Conservation (phyloP, 768 basidiomycete species). For the Floccularia luteovirens region DNA sequence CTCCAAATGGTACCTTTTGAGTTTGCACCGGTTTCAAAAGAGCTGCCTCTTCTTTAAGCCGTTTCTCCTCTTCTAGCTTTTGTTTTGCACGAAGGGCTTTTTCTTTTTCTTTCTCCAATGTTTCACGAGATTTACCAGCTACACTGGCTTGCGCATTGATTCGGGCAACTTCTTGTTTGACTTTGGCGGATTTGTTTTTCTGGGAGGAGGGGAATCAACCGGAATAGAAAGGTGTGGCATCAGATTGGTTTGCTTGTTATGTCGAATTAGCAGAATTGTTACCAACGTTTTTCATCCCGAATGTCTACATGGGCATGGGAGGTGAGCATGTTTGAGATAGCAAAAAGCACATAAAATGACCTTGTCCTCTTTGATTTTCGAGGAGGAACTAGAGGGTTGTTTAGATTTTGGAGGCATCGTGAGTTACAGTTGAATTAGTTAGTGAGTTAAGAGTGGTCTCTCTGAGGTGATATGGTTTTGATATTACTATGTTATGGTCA, state of each 20-base stretch:
- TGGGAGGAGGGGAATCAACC: slow-evolving; percentile 26
- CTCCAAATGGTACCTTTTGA: slow-evolving; percentile 91
- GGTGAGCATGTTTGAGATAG: slow-evolving; percentile 4
- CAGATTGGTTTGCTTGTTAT: neutral
- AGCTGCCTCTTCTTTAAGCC: slow-evolving; percentile 77
- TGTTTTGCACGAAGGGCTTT: slow-evolving; percentile 69
- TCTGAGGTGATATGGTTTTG: no score
- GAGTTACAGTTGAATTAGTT: neutral
- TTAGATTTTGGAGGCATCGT: slow-evolving; percentile 81
- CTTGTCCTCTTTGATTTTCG: slow-evolving; percentile 80
- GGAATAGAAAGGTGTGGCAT: no score
- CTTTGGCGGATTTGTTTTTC: slow-evolving; percentile 95
- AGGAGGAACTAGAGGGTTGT: slow-evolving; percentile 45
- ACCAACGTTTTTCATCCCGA: slow-evolving; percentile 83
- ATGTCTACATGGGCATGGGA: slow-evolving; percentile 51
- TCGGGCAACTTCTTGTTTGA: slow-evolving; percentile 75
- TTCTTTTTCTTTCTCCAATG: slow-evolving; percentile 81
- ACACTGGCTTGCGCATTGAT: slow-evolving; percentile 72
- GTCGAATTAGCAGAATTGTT: neutral
- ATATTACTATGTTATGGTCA: neutral
- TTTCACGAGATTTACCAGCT: slow-evolving; percentile 74
- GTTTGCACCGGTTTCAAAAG: slow-evolving; percentile 72
- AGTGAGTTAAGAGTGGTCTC: neutral
- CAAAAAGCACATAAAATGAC: slow-evolving; percentile 25
- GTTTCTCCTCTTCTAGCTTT: slow-evolving; percentile 76